Base-by-base conservation (phyloP, 768 basidiomycete species). In the Cytidiella melzeri region DNA sequence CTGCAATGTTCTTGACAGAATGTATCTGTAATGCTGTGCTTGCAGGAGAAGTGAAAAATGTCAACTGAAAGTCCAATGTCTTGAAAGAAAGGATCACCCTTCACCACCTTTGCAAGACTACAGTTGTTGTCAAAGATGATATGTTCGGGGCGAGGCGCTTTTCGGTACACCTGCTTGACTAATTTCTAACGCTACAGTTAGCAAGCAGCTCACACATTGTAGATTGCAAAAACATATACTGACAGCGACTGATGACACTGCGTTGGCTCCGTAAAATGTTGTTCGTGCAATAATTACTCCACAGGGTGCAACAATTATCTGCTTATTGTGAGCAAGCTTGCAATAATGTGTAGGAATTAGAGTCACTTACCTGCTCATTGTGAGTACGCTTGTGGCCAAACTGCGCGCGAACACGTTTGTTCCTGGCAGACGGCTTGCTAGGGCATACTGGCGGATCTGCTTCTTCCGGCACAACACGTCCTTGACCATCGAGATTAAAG, bases 11-110 rank as follows among this genome's bases (percentile, higher is more conserved):
- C 15, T 9, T 60, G 57, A 24, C 65, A 71, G 6, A 51, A 62
- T 0, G n/a, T 47, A 24, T 66, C 57, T 0, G 39, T 50, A 28
- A 61, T 52, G 10, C 59, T 62, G 53, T 70, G 69, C 47, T 70
- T 70, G 19, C 55, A 57, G 15, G 63, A 59, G 56, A 59, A 66
- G 27, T 72, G 71, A 25, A 69, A 72, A 0, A 69, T n/a, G 25
- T 72, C 66, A 0, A 73, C 64, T 1, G 50, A 54, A 1, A 69
- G 53, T 1, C 64, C 58, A 7, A 67, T 54, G 3, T 43, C 24
- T 4, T 42, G 1, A 24, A 63, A 59, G 30, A 55, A 57, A 0
- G 52, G 43, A 37, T 61, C 55, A 10, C 54, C 45, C 36, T 60
- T 58, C 44, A 63, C 62, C 7, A 63, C 59, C 46, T 55, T 45